These are phyloP conservation scores for Cicer judaicum DNA, from an alignment of 306 rosid genomes.

Conservation along the genomic window DNA sequence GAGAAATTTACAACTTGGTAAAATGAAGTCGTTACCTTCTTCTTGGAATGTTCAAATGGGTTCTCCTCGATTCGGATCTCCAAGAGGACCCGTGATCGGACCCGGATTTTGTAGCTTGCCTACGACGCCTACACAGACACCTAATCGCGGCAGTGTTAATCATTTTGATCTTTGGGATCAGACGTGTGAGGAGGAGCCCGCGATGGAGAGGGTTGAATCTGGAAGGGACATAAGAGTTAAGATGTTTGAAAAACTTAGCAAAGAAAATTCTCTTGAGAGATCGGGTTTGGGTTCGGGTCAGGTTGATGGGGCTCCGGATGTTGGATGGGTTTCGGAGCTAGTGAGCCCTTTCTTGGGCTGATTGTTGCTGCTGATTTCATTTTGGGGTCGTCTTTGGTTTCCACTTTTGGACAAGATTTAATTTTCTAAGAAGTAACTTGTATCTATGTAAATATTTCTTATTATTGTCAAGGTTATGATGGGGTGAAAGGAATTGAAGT, in stretches of 20 bases:
- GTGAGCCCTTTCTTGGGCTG: not conserved
- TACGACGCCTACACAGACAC: conserved; percentile 65
- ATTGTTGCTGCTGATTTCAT: conserved; percentile 37
- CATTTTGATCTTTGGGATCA: conserved; percentile 58
- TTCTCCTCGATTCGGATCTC: conserved; percentile 68
- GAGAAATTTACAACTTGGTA: conserved; percentile 72
- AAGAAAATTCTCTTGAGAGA: conserved; percentile 68
- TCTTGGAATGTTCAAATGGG: conserved; percentile 61
- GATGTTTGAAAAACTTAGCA: conserved; percentile 88
- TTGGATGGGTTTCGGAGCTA: conserved; percentile 84
- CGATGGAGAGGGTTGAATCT: conserved; percentile 94
- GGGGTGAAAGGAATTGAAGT: conserved; percentile 25
- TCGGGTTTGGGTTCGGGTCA: conserved; percentile 45
- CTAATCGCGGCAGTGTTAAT: conserved; percentile 44
- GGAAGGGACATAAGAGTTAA: conserved; percentile 72
- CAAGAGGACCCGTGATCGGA: conserved; percentile 65
- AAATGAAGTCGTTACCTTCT: conserved; percentile 64
- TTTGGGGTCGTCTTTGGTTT: not conserved
- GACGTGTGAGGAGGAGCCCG: conserved; percentile 73
- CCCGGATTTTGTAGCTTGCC: conserved; percentile 85
- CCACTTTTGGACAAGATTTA: not conserved
- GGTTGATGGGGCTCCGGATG: conserved; percentile 57
- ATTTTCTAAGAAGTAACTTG: not conserved
- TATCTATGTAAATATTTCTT: conserved; percentile 49
- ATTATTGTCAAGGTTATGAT: conserved; percentile 17